A percentile compares a stretch with the other conserved stretches of the same genome.
These are phyloP conservation scores for Panaeolus papilionaceus DNA, from an alignment of 768 basidiomycete species.

Conservation along the genomic window DNA sequence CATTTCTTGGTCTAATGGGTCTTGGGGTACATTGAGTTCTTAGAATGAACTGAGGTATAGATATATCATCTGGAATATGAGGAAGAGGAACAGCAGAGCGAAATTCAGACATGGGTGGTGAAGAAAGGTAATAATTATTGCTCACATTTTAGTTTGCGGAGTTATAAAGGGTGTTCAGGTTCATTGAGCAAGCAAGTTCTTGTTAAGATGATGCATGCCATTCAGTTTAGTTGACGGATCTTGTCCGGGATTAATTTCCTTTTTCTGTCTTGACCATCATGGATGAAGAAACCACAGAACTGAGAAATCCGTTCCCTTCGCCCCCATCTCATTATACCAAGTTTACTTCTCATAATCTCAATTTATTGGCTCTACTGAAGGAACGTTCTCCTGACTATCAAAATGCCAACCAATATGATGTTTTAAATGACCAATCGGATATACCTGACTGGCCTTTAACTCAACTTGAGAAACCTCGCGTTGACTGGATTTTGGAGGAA, in stretches of 20 bases:
- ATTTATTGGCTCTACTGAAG: constrained; percentile 65
- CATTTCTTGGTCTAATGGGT: constrained; percentile 49
- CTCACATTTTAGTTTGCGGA: constrained; percentile 12
- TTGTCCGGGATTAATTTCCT: constrained; percentile 10
- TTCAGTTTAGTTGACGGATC: constrained; percentile 16
- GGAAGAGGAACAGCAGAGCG: constrained; percentile 40
- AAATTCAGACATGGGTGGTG: constrained; percentile 41
- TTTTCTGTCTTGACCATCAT: constrained; percentile 37
- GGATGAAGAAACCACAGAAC: constrained; percentile 78
- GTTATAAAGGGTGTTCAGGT: constrained; percentile 1
- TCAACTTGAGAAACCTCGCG: constrained; percentile 84
- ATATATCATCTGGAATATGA: constrained; percentile 64
- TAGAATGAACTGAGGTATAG: constrained; percentile 71
- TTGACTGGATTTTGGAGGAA: constrained; percentile 91
- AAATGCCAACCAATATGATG: constrained; percentile 60
- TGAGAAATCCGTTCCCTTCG: constrained; percentile 89
- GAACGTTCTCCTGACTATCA: constrained; percentile 52
- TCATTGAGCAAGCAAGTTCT: background rate
- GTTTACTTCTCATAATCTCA: constrained; percentile 78
- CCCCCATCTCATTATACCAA: constrained; percentile 85
- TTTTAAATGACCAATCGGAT: constrained; percentile 73
- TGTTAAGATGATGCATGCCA: constrained; percentile 1
- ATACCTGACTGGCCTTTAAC: constrained; percentile 79
- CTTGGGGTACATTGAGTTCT: constrained; percentile 46
- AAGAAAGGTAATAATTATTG: background rate